These are phyloP conservation scores for Diaporthe batatas DNA, from an alignment of 2,329 filamentous ascomycete genomes.

Conservation along the genomic window DNA sequence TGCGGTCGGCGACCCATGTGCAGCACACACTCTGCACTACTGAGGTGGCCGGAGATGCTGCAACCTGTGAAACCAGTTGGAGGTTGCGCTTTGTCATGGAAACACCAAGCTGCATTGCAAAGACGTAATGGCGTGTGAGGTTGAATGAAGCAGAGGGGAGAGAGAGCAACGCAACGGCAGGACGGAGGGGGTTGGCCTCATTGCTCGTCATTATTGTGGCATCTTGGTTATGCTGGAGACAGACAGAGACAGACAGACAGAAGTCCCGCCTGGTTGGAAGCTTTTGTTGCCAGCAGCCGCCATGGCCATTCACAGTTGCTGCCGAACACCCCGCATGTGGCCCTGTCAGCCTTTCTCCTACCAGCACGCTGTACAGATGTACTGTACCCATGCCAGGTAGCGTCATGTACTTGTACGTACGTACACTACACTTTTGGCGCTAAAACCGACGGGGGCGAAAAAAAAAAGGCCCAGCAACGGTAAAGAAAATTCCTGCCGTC, in stretches of 20 bases:
- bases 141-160: no score
- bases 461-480: no score
- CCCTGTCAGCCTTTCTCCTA: no score
- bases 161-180: no score
- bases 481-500: not conserved
- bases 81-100: conserved; percentile 34
- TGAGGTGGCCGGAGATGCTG: conserved; percentile 25
- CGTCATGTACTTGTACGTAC: not conserved
- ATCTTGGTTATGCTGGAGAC: not conserved
- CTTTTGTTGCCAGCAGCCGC: conserved; percentile 18
- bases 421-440: not conserved
- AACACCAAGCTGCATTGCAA: conserved; percentile 22
- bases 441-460: not conserved
- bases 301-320: conserved; percentile 21
- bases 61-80: conserved; percentile 26
- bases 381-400: not conserved
- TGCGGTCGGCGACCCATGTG: conserved; percentile 8
- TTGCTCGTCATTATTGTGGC: conserved; percentile 36
- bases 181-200: no score
- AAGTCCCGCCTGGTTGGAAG: conserved; percentile 25
- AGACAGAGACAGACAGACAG: not conserved
- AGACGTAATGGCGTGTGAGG: conserved; percentile 22
- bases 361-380: conserved; percentile 15
- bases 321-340: conserved; percentile 25
- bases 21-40: not conserved